Evolutionary conservation across 1,284 basidiomycete species (phyloP), one percentile per base, ranked within the genome.

Genomic region (Boletus sp.): DNA sequence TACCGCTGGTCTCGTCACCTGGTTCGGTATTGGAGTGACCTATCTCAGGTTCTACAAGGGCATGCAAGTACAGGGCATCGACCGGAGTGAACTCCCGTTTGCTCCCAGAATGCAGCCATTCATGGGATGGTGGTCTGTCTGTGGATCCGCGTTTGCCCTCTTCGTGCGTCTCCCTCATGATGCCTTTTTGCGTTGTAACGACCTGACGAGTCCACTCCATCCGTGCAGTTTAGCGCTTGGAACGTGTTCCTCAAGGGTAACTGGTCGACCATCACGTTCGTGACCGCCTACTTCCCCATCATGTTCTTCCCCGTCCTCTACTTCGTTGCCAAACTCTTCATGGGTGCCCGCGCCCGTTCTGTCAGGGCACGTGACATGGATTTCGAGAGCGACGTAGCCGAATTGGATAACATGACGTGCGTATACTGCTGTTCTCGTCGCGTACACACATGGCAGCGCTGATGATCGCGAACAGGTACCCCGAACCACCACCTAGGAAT

Each of bases 41-140:
- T 83, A 83, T 64, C 70, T 82, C 49, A 72, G 79, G 14, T 87
- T 85, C 70, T 64, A 77, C 62, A 62, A 68, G 14, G 85, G 82
- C 22, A 61, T 80, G 56, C 72, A 73, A 51, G 72, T 66, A 0
- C 84, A 87, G 53, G 80, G 79, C 2, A 68, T 80, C 49, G 69
- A 75, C 44, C 69, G 81, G 32, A 56, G 51, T 1, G 67, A 59
- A 1, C 72, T 88, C 2, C 84, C 84, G 0, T 84, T 71, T 60
- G 50, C 53, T 1, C 64, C 72, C 2, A 49, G 59, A 19, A 39
- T 74, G 10, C 71, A 81, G 59, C 78, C 77, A 0, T 81, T 63
- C 48, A 71, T 71, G 0, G 76, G 72, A 5, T 81, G 69, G 66
- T 74, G 67, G 61, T 68, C 64, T 8, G 45, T 68, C 6, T 51